Evolutionary conservation across 208 protist genomes (phyloP), one percentile per base, ranked within the genome.

Genomic region (Trichomonas tenax): DNA sequence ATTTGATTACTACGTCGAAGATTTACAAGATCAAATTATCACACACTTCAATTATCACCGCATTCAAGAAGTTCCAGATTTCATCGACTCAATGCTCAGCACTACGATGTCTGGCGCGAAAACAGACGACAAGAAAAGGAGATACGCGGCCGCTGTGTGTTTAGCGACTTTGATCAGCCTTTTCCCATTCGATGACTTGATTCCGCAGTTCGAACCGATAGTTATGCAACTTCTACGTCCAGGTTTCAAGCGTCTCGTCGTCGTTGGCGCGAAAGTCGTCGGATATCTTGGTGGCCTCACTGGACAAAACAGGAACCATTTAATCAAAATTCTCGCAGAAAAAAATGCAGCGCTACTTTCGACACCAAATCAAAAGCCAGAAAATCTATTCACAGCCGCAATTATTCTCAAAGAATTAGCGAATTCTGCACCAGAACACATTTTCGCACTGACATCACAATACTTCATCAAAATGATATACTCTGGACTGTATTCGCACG

Each of bases 1-100:
- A 48, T 93, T 93, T 93, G 86, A 93, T 93, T 93, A 48, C 45
- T 93, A 93, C 46, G 86, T 93, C 45, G 86, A 93, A 38, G 86
- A 93, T 93, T 44, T 93, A 51, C 40, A 51, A 93, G 40, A 93
- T 51, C 86, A 51, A 93, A 93, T 93, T 38, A 93, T 93, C 15
- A 51, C 41, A 51, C 36, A 93, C 45, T 93, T 93, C 45, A 93
- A 93, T 15, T 93, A 93, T 51, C 86, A 93, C 51, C 41, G 44
- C 44, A 40, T 93, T 11, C 14, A 34, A 34, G 86, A 93, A 51
- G 86, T 93, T 48, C 86, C 86, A 10, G n/a, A 93, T 15, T 93
- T 93, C 26, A 23, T 93, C 4, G 86, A 93, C 26, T 26, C 41
- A 93, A 34, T 93, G 34, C 17, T 93, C 0, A 34, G 26, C 31